Base-by-base conservation (phyloP, 371 early-diverging fungal genomes). In the Funneliformis caledonium region DNA sequence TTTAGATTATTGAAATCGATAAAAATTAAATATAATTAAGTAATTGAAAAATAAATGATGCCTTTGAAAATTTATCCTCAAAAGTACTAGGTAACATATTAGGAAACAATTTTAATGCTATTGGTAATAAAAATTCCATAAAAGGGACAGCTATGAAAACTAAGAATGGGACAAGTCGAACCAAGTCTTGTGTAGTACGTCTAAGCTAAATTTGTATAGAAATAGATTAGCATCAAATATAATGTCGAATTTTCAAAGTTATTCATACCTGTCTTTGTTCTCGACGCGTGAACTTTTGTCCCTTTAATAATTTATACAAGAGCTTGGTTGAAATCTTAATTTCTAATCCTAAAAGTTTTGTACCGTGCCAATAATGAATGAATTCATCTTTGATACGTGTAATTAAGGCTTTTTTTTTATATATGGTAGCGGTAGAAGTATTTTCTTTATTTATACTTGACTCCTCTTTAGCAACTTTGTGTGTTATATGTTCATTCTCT, bases 31-130 rank as follows among this genome's bases (percentile, higher is more conserved):
- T 31, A 22, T 42, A 65, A 82, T 42, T 67, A 59, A 47, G 82
- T 26, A 83, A 82, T 43, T 64, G 16, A 42, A 60, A 31, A 12
- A 14, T 72, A 72, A 33, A 42, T 33, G 26, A 83, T 84, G 91
- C 93, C 85, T 89, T 94, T 81, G 91, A 90, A 82, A 89, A 94
- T 85, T 96, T 94, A 91, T 93, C 93, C 85, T 96, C 97, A 85
- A 96, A 99, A 4, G 99, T 97, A 80, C 94, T 94, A 4, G 99
- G 99, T 59, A 99, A 86, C 96, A 99, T 96, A 84, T 96, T 95
- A 50, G 99, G 99, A 93, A 97, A 99, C 68, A 99, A 85, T 84
- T 95, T 94, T 50, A 99, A 87, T 14, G 96, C 92, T 31, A 99
- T 91, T 4, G 99, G 99, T 37, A 99, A 85, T 33, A 96, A 86